phyloP scores from a whole-genome alignment of 2,329 filamentous ascomycete species.

The Fusarium aywerte region DNA sequence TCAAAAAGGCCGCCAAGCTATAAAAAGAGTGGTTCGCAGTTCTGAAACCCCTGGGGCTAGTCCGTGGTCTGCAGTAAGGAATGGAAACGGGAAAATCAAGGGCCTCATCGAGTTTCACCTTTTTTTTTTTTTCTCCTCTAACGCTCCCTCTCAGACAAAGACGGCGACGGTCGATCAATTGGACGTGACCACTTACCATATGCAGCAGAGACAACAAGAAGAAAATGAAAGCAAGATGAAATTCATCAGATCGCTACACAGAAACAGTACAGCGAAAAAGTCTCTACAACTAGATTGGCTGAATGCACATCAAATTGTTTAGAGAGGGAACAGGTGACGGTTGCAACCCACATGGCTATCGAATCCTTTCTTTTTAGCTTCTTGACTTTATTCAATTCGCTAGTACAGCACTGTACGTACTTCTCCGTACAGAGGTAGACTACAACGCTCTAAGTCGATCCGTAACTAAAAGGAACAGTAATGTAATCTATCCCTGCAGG shows the following conservation, averaged over 20 bases:
- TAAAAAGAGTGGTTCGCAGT: conserved; percentile 23
- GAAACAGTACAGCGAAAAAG: conserved; percentile 12
- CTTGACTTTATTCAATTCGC: conserved; percentile 4
- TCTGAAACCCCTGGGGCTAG: conserved; percentile 25
- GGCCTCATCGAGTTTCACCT: conserved; percentile 37
- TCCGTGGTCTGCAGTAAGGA: not conserved
- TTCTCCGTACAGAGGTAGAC: too few relatives aligned
- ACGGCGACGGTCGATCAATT: not conserved
- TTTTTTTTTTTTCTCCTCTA: not conserved
- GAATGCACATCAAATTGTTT: conserved; percentile 44
- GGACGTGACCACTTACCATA: conserved; percentile 8
- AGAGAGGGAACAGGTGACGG: conserved; percentile 14
- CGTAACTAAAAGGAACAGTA: not conserved
- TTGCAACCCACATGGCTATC: conserved; percentile 26
- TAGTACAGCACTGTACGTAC: not conserved
- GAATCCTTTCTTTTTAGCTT: conserved; percentile 40
- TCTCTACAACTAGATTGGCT: conserved; percentile 6
- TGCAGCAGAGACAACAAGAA: conserved; percentile 6
- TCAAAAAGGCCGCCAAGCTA: conserved; percentile 31
- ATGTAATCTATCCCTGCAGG: conserved; percentile 28
- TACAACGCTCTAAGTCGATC: conserved; percentile 12
- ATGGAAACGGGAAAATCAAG: conserved; percentile 11
- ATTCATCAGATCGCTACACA: conserved; percentile 7
- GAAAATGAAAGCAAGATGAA: not conserved
- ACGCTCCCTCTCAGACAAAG: conserved; percentile 9